Conservation (phyloP, 768 basidiomycete genomes). For the Psilocybe cubensis region DNA sequence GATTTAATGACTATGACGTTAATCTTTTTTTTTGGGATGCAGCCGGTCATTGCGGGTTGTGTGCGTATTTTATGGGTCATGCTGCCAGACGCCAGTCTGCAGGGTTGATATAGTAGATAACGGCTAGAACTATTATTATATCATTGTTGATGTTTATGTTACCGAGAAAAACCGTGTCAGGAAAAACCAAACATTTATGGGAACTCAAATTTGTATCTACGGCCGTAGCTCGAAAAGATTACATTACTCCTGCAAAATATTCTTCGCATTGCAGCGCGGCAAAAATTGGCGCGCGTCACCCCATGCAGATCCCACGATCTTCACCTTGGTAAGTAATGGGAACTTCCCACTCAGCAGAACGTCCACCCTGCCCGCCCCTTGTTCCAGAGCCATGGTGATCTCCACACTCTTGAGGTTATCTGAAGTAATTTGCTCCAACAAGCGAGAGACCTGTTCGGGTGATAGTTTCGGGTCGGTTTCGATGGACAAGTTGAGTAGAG, state of each 20-base stretch:
- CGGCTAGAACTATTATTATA: neutral
- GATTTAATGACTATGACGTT: neutral
- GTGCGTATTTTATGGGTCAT: neutral
- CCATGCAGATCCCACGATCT: conserved; percentile 13
- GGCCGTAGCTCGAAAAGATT: neutral
- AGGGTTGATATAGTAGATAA: conserved; percentile 1
- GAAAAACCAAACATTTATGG: neutral
- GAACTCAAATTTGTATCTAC: neutral
- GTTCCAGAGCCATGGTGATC: conserved; percentile 15
- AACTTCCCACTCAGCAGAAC: conserved; percentile 13
- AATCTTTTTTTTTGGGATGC: neutral
- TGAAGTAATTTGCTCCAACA: conserved; percentile 10
- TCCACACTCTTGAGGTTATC: conserved; percentile 9
- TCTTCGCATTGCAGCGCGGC: conserved; percentile 19
- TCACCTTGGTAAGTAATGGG: conserved; percentile 9
- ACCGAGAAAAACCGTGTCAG: neutral
- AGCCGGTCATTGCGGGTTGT: conserved; percentile 7
- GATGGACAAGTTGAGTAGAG: conserved; percentile 9
- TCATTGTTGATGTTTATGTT: neutral
- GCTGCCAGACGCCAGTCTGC: neutral
- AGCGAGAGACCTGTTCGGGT: conserved; percentile 11
- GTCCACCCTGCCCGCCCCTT: conserved; percentile 19
- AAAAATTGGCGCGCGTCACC: conserved; percentile 18
- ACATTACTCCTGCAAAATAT: conserved; percentile 12
- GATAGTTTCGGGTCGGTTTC: conserved; percentile 11